Base-by-base conservation (phyloP, 164 flowering plant genomes). In the Stephania cephalantha region DNA sequence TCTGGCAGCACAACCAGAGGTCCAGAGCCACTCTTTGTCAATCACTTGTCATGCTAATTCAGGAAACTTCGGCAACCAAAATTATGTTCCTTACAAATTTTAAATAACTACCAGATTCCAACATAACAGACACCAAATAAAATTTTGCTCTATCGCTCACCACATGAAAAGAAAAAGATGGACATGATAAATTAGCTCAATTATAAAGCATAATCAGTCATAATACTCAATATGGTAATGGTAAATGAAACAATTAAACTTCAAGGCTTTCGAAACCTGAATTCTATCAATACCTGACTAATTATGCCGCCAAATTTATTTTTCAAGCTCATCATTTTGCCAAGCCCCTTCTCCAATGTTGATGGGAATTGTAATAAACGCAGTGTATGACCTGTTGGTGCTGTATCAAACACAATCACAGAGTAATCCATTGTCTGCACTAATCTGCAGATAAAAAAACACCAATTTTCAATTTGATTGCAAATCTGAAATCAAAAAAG, bases 371-470 rank as follows among this genome's bases (percentile, higher is more conserved):
- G 98, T 84, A 96, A 83, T 12, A 96, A 82, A 70, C 99, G 89
- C 6, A 96, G 91, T 53, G 98, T 95, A 76, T 95, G 99, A 20
- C 99, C 99, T 76, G 99, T 95, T 75, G 98, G 98, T 76, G 98
- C 99, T 61, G 99, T 96, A 83, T 96, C 99, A 82, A 95, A 95
- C 53, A 95, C 97, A 79, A 95, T 92, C 9, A 87, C 90, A 50
- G 98, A 92, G 81, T 93, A 95, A 81, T 95, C 99, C 99, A 95
- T 92, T 69, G 98, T 93, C 79, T 93, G 98, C 75, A 95, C 98
- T 80, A 93, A 87, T 79, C 98, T 95, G 88, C 71, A 81, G 53
- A 48, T 68, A 69, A 76, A 76, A 73, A 52, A 48, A 13, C 6
- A 12, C 64, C 17, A 58, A 58, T 1, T 58, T 58, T 58, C 5